phyloP scores from a whole-genome alignment of 2,329 filamentous ascomycete species.

The Aspergillus sclerotialis region DNA sequence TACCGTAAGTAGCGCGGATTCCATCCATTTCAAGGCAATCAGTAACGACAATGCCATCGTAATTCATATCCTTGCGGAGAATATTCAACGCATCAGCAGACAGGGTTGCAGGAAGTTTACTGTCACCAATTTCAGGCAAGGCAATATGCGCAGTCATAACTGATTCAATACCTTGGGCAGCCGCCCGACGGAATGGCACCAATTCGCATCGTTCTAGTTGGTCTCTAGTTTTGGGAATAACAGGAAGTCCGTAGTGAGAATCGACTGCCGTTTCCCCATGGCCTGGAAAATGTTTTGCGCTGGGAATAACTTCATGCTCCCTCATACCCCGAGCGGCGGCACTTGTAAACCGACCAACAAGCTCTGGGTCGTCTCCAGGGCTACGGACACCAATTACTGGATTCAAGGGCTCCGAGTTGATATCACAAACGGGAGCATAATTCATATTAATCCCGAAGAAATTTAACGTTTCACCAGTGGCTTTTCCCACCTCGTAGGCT shows the following conservation, averaged over 20 bases:
- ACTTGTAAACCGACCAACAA: slow-evolving; percentile 36
- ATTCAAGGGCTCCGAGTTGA: slow-evolving; percentile 40
- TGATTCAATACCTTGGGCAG: slow-evolving; percentile 35
- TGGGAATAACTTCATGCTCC: slow-evolving; percentile 34
- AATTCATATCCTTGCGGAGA: slow-evolving; percentile 36
- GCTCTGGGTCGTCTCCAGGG: slow-evolving; percentile 35
- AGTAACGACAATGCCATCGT: slow-evolving; percentile 38
- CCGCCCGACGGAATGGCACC: slow-evolving; percentile 38
- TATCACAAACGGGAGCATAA: slow-evolving; percentile 39
- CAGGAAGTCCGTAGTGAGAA: slow-evolving; percentile 37
- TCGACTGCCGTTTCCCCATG: slow-evolving; percentile 40
- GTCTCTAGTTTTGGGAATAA: slow-evolving; percentile 31
- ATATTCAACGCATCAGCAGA: slow-evolving; percentile 31
- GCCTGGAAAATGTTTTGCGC: slow-evolving; percentile 41
- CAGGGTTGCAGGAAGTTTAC: slow-evolving; percentile 34
- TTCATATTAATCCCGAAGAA: slow-evolving; percentile 41
- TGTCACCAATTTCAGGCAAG: slow-evolving; percentile 27
- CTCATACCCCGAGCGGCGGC: slow-evolving; percentile 32
- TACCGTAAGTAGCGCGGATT: slow-evolving; percentile 34
- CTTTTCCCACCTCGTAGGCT: slow-evolving; percentile 28
- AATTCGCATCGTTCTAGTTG: slow-evolving; percentile 36
- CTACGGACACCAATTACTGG: slow-evolving; percentile 40
- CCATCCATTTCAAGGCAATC: slow-evolving; percentile 43
- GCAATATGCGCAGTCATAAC: slow-evolving; percentile 43
- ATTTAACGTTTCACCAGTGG: slow-evolving; percentile 33